Base-by-base conservation (phyloP, 2,329 filamentous ascomycete species). In the Verruconis gallopava region DNA sequence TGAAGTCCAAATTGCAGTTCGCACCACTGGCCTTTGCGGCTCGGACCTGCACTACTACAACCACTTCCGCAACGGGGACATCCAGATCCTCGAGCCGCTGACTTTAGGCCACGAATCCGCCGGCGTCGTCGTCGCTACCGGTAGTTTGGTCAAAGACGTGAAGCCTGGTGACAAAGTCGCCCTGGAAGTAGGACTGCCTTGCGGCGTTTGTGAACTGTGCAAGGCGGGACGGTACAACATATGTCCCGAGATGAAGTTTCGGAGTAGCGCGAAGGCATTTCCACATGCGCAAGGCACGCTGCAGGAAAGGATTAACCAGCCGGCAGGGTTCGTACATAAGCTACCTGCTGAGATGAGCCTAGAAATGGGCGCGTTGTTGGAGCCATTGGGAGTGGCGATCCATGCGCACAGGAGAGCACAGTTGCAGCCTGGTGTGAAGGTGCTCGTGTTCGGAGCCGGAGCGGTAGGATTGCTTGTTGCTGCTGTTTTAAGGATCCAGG, bases 131-230 rank as follows among this genome's bases (percentile, higher is more conserved):
- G 75, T 85, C 42, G 72, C 74, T 36, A 68, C 84, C 32, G 86
- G 85, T 15, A 57, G 71, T 1, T 66, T 65, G 11, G 80, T 85
- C 4, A 75, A 65, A 34, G 63, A 61, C 21, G 73, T 93, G 48
- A 65, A 73, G 50, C 56, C 71, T 9, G 88, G 88, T 44, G 88
- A 95, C 64, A 79, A 83, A 52, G 81, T 95, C 15, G 86, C 89
- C n/a, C 68, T 96, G 33, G 89, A 96, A 69, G 89, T 93, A 12
- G 89, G 89, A 39, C 73, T 84, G 40, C 85, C 86, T 1, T 96
- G 89, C 66, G 77, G 82, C 30, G 54, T 58, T 32, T 79, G 75
- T 53, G 57, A 64, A 17, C 60, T 71, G 40, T 79, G 75, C 53
- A 59, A 62, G 34, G 63, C 68, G 43, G 72, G 71, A 40, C 59